Percentiles rank a stretch among this genome's conserved stretches.
phyloP scores from a whole-genome alignment of 768 basidiomycete species.

The Lyophyllum atratum region DNA sequence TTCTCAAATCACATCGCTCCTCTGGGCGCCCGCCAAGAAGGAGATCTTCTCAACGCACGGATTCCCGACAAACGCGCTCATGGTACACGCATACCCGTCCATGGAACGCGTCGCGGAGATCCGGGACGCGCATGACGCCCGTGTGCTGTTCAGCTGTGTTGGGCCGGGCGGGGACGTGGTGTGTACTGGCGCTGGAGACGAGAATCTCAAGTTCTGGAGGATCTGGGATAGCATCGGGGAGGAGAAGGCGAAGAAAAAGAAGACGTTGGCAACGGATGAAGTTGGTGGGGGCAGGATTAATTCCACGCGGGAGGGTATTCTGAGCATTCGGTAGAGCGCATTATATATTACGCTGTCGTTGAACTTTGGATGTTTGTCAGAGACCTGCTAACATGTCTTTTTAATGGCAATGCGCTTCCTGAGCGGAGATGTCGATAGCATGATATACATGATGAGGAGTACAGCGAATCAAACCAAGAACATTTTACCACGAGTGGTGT shows the following conservation, averaged over 20 bases:
- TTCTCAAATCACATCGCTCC: slow-evolving; percentile 89
- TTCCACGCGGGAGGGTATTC: slow-evolving; percentile 50
- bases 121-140: slow-evolving; percentile 89
- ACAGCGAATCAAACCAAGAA: not conserved
- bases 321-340: slow-evolving; percentile 41
- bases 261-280: slow-evolving; percentile 35
- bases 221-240: slow-evolving; percentile 68
- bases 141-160: slow-evolving; percentile 84
- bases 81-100: slow-evolving; percentile 85
- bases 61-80: slow-evolving; percentile 84
- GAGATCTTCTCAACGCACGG: slow-evolving; percentile 94
- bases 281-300: slow-evolving; percentile 42
- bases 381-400: not conserved
- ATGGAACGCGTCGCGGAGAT: slow-evolving; percentile 82
- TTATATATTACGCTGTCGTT: not conserved
- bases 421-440: not conserved
- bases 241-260: slow-evolving; percentile 52
- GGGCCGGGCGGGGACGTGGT: slow-evolving; percentile 91
- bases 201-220: slow-evolving; percentile 96
- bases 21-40: slow-evolving; percentile 85
- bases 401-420: not conserved
- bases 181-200: slow-evolving; percentile 90
- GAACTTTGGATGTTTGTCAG: not conserved
- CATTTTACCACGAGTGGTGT: slow-evolving; percentile 59
- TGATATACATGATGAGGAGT: not conserved